Evolutionary conservation across 805 yeast species (phyloP).

Genomic region (Spathaspora sp.): DNA sequence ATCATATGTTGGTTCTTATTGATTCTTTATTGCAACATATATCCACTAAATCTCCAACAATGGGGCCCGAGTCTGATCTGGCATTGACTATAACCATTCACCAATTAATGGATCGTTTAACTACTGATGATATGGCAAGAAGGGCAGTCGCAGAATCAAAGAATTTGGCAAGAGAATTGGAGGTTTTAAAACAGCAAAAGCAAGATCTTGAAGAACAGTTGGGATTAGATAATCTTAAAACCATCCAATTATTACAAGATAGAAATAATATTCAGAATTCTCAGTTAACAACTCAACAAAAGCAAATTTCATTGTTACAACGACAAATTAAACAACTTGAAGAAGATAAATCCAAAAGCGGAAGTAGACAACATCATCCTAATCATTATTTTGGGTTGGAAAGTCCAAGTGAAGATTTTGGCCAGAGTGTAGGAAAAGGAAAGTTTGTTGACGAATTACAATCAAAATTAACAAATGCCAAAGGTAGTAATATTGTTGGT

Average conservation of each 20-base stretch:
- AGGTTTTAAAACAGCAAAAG: conserved; percentile 19
- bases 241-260: conserved; percentile 18
- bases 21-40: conserved; percentile 31
- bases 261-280: conserved; percentile 18
- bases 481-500: neutral
- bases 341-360: conserved; percentile 11
- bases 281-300: conserved; percentile 21
- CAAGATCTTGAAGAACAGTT: conserved; percentile 17
- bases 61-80: conserved; percentile 22
- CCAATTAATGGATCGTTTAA: conserved; percentile 29
- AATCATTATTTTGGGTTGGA: neutral
- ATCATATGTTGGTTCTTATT: conserved; percentile 22
- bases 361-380: neutral
- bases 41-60: conserved; percentile 16
- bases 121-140: conserved; percentile 32
- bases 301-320: conserved; percentile 21
- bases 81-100: conserved; percentile 30
- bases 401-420: neutral
- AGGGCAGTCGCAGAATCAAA: conserved; percentile 30
- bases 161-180: conserved; percentile 19
- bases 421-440: neutral
- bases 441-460: conserved; percentile 13
- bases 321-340: conserved; percentile 18
- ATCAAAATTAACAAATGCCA: conserved; percentile 1
- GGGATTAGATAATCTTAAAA: conserved; percentile 16